Conservation (phyloP, 805 yeast genomes). For the Kodamaea kaohsiungensis region DNA sequence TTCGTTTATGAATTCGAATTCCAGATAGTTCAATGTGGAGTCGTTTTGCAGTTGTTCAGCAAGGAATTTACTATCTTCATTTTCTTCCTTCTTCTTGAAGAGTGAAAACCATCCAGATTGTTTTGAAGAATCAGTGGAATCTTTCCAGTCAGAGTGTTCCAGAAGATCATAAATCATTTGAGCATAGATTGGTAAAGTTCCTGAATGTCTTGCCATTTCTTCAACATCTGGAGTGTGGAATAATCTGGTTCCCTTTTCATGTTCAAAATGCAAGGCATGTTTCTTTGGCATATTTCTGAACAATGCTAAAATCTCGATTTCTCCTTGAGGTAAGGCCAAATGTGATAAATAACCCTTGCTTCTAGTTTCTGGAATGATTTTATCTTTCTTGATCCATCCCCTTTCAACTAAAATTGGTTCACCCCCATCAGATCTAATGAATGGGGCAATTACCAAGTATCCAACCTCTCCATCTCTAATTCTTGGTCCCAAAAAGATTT, state of each 20-base stretch:
- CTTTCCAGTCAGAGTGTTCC: slow-evolving; percentile 59
- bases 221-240: slow-evolving; percentile 81
- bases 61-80: slow-evolving; percentile 20
- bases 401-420: slow-evolving; percentile 80
- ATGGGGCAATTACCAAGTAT: slow-evolving; percentile 78
- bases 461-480: slow-evolving; percentile 68
- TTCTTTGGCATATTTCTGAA: slow-evolving; percentile 65
- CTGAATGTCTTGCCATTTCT: slow-evolving; percentile 72
- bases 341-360: slow-evolving; percentile 54
- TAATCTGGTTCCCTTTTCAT: slow-evolving; percentile 62
- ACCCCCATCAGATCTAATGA: slow-evolving; percentile 72
- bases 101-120: slow-evolving; percentile 14
- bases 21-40: slow-evolving; percentile 40
- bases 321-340: slow-evolving; percentile 71
- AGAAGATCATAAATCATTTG: slow-evolving; percentile 69
- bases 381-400: slow-evolving; percentile 85
- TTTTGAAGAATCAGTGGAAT: slow-evolving; percentile 11
- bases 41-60: slow-evolving; percentile 25
- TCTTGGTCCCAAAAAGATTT: slow-evolving; percentile 91
- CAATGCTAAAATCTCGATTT: slow-evolving; percentile 70
- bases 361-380: slow-evolving; percentile 55
- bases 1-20: slow-evolving; percentile 60
- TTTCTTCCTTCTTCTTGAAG: slow-evolving; percentile 6
- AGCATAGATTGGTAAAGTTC: slow-evolving; percentile 70
- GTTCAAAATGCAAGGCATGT: slow-evolving; percentile 69